phyloP scores from a whole-genome alignment of 2,329 filamentous ascomycete species.

The Penicillium expansum region DNA sequence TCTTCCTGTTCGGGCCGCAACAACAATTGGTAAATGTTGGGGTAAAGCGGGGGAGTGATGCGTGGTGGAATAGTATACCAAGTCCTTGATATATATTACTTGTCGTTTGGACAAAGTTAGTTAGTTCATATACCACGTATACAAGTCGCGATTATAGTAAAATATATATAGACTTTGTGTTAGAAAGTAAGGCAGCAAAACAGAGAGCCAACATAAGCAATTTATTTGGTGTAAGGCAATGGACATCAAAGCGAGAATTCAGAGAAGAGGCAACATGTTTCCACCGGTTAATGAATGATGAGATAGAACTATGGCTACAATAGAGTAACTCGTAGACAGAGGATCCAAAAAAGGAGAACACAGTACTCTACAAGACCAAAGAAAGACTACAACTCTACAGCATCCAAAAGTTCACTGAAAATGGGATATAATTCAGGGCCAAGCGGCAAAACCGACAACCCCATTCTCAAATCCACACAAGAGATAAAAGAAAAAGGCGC shows the following conservation, averaged over 20 bases:
- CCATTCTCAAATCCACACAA: slow-evolving; percentile 16
- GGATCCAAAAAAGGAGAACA: too few species aligned
- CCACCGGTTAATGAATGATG: not conserved
- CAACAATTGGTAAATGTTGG: not conserved
- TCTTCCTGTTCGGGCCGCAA: too few species aligned
- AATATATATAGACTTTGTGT: not conserved
- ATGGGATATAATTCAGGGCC: slow-evolving; percentile 9
- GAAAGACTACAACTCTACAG: not conserved
- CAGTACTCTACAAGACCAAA: not conserved
- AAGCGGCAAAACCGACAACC: slow-evolving; percentile 2
- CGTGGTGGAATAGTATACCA: too few species aligned
- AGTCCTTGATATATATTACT: not conserved
- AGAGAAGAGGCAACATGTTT: not conserved
- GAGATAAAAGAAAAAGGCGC: slow-evolving; percentile 16
- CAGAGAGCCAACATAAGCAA: too few species aligned
- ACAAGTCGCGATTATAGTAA: too few species aligned
- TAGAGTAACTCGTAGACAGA: not conserved
- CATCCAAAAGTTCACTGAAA: slow-evolving; percentile 4
- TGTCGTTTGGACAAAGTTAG: not conserved
- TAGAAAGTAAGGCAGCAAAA: not conserved
- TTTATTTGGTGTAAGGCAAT: not conserved
- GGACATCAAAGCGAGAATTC: not conserved
- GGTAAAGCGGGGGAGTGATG: too few species aligned
- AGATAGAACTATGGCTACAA: not conserved
- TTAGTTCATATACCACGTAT: not conserved